phyloP scores from a whole-genome alignment of 768 basidiomycete species.

The Russula ochroleuca region DNA sequence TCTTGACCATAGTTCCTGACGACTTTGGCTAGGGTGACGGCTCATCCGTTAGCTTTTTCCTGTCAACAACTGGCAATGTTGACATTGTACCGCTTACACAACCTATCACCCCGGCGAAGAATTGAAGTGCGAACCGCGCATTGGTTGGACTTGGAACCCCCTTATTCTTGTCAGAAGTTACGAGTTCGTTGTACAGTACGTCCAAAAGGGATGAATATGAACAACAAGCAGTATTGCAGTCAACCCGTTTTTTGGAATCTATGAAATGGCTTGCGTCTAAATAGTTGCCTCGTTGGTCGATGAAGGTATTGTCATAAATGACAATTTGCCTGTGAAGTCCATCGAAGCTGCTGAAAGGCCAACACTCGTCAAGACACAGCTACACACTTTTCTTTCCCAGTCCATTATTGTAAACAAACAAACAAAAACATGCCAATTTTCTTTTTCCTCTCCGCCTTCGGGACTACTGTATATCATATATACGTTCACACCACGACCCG shows the following conservation, averaged over 20 bases:
- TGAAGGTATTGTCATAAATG: no score
- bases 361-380: no score
- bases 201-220: background rate
- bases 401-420: no score
- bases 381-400: no score
- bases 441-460: background rate
- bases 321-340: no score
- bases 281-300: no score
- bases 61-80: background rate
- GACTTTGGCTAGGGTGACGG: constrained; percentile 8
- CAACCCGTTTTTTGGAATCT: no score
- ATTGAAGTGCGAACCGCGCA: background rate
- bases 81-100: constrained; percentile 9
- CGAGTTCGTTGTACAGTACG: background rate
- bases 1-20: background rate
- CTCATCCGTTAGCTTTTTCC: background rate
- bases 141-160: no score
- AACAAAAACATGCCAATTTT: background rate
- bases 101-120: background rate
- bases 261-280: no score
- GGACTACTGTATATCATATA: background rate
- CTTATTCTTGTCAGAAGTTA: background rate
- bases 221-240: no score
- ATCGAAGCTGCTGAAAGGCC: no score
- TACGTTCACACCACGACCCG: background rate